These are phyloP conservation scores for Silybum marianum DNA, from an alignment of 129 eudicot genomes.

Conservation along the genomic window DNA sequence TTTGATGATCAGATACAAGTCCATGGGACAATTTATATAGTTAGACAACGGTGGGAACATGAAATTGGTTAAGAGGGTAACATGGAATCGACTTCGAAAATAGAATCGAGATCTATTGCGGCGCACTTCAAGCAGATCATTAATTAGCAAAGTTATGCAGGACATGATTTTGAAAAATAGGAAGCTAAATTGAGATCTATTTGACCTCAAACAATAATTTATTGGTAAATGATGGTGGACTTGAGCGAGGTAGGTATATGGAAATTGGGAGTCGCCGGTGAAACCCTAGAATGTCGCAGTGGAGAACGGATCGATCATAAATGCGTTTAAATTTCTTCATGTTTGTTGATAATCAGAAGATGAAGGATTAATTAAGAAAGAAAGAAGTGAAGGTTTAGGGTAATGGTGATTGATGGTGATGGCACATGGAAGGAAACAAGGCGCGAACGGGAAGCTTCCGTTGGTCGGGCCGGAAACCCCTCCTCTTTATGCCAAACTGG, in stretches of 20 bases:
- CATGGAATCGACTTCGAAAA: conserved; percentile 46
- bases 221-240: conserved; percentile 2
- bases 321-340: conserved; percentile 4
- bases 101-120: conserved; percentile 45
- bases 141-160: conserved; percentile 1
- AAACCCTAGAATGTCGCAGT: conserved; percentile 61
- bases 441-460: conserved; percentile 32
- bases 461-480: conserved; percentile 8
- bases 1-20: conserved; percentile 25
- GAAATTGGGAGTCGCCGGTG: conserved; percentile 42
- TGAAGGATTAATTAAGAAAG: conserved; percentile 2
- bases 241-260: conserved; percentile 7
- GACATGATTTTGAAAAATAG: conserved; percentile 15
- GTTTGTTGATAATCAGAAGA: conserved; percentile 2
- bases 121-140: conserved; percentile 56
- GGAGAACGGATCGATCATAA: conserved; percentile 64
- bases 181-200: conserved; percentile 29
- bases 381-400: conserved; percentile 13
- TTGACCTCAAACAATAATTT: conserved; percentile 38
- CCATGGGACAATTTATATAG: conserved; percentile 31
- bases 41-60: conserved; percentile 15
- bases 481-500: background rate
- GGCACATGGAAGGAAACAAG: conserved; percentile 27
- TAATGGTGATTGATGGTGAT: background rate
- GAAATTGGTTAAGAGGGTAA: conserved; percentile 28